Evolutionary conservation across 2,329 filamentous ascomycete species (phyloP), one percentile per base, ranked within the genome.

Genomic region (Didymella pomorum): DNA sequence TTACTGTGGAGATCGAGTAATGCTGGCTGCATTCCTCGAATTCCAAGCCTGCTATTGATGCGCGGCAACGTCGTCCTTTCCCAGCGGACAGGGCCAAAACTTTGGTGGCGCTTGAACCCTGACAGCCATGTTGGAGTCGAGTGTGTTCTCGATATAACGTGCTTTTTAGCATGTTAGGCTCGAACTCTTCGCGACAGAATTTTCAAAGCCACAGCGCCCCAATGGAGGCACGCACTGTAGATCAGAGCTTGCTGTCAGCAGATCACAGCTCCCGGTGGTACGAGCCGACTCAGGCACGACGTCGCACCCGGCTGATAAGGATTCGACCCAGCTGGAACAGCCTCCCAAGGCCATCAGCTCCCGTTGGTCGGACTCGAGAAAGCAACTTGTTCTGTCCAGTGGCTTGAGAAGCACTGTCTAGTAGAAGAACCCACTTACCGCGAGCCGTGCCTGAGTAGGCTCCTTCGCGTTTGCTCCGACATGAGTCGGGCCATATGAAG

Each of bases 401-500:
- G 20, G n/a, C n/a, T 25, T 20, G 26, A 18, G 33, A n/a, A 26
- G 25, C 48, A 21, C 26, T 10, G 28, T 16, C 39, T 39, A 21
- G 31, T 23, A 56, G 25, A 5, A 1, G n/a, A 21, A 20, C 29
- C 26, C 26, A 52, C 58, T 42, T 28, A 64, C 56, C 11, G 57
- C 68, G 65, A 63, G 35, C 45, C 18, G 57, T 55, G n/a, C 61
- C 69, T 16, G 62, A 58, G 26, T 48, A 70, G 25, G 56, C 52
- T n/a, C 31, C 31, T 0, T 35, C 31, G 31, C 16, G 4, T 16
- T 12, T n/a, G 57, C 57, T 7, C 43, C n/a, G 64, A 52, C 62
- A 14, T 44, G 28, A 65, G 70, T 41, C 50, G 62, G 23, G 61
- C 67, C 21, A 61, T 64, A 4, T 56, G 65, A 69, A 50, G 60